Conservation (phyloP, 768 basidiomycete species). For the Tephrocybe rancida region DNA sequence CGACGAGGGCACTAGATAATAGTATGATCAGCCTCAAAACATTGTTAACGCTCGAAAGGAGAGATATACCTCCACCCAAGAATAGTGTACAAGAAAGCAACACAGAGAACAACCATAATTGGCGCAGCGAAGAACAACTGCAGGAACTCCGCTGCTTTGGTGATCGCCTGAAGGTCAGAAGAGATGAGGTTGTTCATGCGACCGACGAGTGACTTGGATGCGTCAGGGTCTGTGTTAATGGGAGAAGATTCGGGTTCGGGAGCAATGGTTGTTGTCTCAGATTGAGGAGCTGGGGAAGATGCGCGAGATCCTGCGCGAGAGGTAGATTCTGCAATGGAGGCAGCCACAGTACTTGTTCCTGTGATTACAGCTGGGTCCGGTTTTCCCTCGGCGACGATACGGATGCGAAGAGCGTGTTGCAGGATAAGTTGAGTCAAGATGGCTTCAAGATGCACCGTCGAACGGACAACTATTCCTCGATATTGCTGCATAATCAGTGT, state of each 20-base stretch:
- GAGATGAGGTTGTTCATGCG: slow-evolving; percentile 78
- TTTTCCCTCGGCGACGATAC: slow-evolving; percentile 46
- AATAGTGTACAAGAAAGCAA: slow-evolving; percentile 44
- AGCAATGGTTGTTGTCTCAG: background rate
- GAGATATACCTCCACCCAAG: slow-evolving; percentile 44
- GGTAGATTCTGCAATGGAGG: background rate
- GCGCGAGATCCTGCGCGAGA: background rate
- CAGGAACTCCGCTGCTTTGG: slow-evolving; percentile 34
- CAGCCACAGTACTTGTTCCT: background rate
- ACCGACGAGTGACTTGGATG: slow-evolving; percentile 48
- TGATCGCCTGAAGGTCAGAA: slow-evolving; percentile 50
- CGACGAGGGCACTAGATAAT: slow-evolving; percentile 53
- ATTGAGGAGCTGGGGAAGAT: slow-evolving; percentile 1
- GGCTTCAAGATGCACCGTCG: slow-evolving; percentile 48
- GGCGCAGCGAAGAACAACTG: slow-evolving; percentile 37
- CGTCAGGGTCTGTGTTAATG: too few relatives aligned
- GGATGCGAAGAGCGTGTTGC: slow-evolving; percentile 56
- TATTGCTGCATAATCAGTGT: slow-evolving; percentile 16
- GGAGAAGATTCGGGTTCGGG: slow-evolving; percentile 8
- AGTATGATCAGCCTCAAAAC: background rate
- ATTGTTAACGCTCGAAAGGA: slow-evolving; percentile 1
- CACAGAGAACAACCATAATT: slow-evolving; percentile 36
- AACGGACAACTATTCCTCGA: slow-evolving; percentile 37
- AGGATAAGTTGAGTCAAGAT: slow-evolving; percentile 41
- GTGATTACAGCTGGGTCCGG: slow-evolving; percentile 7